Base-by-base conservation (phyloP, 768 basidiomycete genomes). In the Phallus indusiatus region DNA sequence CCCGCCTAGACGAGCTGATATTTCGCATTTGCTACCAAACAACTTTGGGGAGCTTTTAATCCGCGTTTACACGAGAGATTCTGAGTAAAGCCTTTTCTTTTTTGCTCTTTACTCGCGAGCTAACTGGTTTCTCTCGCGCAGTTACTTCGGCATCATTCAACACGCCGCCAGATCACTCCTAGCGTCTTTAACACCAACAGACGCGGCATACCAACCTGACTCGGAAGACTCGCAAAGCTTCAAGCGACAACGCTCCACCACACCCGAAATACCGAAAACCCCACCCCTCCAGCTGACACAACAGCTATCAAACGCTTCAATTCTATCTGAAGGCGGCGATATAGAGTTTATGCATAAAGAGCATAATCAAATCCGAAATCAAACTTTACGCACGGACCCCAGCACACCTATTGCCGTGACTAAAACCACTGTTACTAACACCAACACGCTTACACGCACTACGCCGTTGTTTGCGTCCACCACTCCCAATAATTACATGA, bases 31-130 rank as follows among this genome's bases (percentile, higher is more conserved):
- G 20, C 81, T 83, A 73, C 90, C 90, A 0, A 62, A 68, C 0
- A 69, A 66, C n/a, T 89, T 88, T 62, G 85, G 78, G 0, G 90
- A 92, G 68, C 73, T 83, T n/a, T 75, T 81, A 46, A 68, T 90
- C 42, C 76, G 86, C 14, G 71, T 90, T 5, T 92, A 82, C 65
- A 85, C 88, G 49, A 83, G 84, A 67, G 80, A 86, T n/a, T 66
- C 61, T 1, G 63, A 64, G 77, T 77, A 63, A 46, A 75, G 67
- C 24, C 2, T 18, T 22, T 24, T 49, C 35, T 47, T 22, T 36
- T 49, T 17, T 33, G 7, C 22, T 16, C 52, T 17, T 22, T 33
- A 6, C 28, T 18, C n/a, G n/a, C n/a, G n/a, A n/a, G n/a, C n/a
- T n/a, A n/a, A n/a, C n/a, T n/a, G n/a, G 16, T 7, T 9, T 42